Base-by-base conservation (phyloP, 2,329 filamentous ascomycete genomes). In the Fusarium sp. region DNA sequence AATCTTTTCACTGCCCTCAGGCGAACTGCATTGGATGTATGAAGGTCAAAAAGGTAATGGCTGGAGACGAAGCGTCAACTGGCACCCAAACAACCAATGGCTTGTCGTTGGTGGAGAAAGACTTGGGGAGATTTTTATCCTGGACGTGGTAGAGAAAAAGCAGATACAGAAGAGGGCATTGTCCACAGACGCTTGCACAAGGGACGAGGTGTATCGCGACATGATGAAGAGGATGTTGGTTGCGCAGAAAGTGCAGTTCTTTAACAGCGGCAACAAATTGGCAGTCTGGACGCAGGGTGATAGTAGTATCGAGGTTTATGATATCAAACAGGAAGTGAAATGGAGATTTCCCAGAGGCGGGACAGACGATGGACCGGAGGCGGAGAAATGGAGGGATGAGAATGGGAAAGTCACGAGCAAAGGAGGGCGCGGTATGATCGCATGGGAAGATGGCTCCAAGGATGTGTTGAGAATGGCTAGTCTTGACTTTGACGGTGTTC, bases 281-380 rank as follows among this genome's bases (percentile, higher is more conserved):
- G 56, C 13, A 3, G 34, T 30, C 26, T 62, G 56, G 34, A 21
- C 46, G 6, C 49, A 34, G 9, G 66, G 66, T 6, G 66, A 69
- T 14, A 44, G 46, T 13, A 62, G 66, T n/a, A 43, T 51, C 23
- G 66, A 70, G 16, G 34, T 67, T 4, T 69, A 62, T 16, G 66
- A 70, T 19, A 26, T 67, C 11, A 21, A 16, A 6, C 13, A 30
- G 8, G 25, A 67, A 3, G 44, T 54, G 2, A 69, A 69, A 18
- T 70, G 66, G 66, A 52, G 66, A 14, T 58, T 69, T 46, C 28
- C 51, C 4, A 51, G 66, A 48, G 66, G 66, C 3, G 66, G 66
- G 3, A 70, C 61, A 7, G 66, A 67, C 18, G 61, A 55, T 19
- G 52, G 44, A 2, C 34, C 48, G 4, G 42, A 52, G 3, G 25